Base-by-base conservation (phyloP, 2,329 filamentous ascomycete species). In the Ceratocystis smalleyi region DNA sequence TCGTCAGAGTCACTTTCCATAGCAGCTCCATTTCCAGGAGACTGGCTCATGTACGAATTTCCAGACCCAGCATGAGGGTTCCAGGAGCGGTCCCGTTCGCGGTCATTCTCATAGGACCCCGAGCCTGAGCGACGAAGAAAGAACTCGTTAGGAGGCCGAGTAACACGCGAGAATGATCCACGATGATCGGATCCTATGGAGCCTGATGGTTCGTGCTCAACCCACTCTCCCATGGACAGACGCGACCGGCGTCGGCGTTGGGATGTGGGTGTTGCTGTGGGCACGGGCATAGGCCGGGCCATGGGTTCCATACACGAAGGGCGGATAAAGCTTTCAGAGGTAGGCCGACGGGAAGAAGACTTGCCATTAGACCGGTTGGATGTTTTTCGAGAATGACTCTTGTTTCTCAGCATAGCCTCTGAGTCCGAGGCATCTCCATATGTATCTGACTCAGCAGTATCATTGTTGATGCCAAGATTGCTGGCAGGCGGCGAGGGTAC, bases 111-210 rank as follows among this genome's bases (percentile, higher is more conserved):
- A 59, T 63, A 51, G 6, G 60, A 59, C n/a, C 61, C 64, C 8
- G 64, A 62, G 17, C 54, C 60, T 15, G 60, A 47, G n/a, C 61
- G 60, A 30, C 60, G 59, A 10, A 22, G 2, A 40, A 65, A 65
- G 27, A 10, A 30, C 8, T 65, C 64, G 10, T 19, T 24, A 10
- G 59, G 30, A n/a, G 62, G 49, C 24, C 62, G 40, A 10, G 62
- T 15, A 57, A 22, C 43, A 35, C 43, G 59, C 2, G 55, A 64
- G 22, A 66, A 64, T 3, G 65, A 66, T 17, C 62, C 65, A 5
- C 62, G 65, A 19, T 61, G 47, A 40, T 66, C 62, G 17, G 65
- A 66, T 10, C 62, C 62, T 2, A 63, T 47, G 32, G 65, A 66
- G 15, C 65, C 62, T 17, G 55, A 22, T 17, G 24, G 47, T 7